phyloP scores from a whole-genome alignment of 2,329 filamentous ascomycete species.

The Didymosphaeria variabile region DNA sequence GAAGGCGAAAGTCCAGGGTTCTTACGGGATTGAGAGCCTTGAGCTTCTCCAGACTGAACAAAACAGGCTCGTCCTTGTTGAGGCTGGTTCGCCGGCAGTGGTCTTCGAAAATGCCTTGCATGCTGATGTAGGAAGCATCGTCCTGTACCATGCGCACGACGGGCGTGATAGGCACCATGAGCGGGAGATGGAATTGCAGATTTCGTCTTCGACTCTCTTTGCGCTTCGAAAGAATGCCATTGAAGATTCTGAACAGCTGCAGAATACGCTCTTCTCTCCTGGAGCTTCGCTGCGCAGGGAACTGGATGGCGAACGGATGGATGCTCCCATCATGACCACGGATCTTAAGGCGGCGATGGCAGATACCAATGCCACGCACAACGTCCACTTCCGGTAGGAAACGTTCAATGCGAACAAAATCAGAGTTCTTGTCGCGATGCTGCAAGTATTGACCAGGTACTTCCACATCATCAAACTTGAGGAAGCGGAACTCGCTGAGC shows the following conservation, averaged over 20 bases:
- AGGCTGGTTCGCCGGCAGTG: constrained; percentile 87
- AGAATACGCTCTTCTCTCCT: constrained; percentile 93
- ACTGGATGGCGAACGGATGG: constrained; percentile 96
- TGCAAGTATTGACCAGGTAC: constrained; percentile 96
- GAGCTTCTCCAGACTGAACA: constrained; percentile 96
- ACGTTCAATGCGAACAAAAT: constrained; percentile 96
- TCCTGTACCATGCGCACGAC: constrained; percentile 96
- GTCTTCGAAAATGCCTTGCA: constrained; percentile 96
- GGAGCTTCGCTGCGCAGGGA: constrained; percentile 91
- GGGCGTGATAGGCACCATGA: constrained; percentile 95
- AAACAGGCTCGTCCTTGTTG: constrained; percentile 92
- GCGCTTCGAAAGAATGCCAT: constrained; percentile 87
- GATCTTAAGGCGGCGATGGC: constrained; percentile 92
- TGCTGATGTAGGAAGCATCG: constrained; percentile 89
- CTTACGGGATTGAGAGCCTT: constrained; percentile 66
- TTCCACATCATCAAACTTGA: constrained; percentile 98
- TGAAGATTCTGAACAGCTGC: constrained; percentile 97
- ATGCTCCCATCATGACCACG: constrained; percentile 96
- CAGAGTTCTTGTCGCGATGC: constrained; percentile 98
- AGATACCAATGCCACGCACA: constrained; percentile 88
- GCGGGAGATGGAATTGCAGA: constrained; percentile 91
- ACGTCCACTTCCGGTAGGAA: constrained; percentile 96
- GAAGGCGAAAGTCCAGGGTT: background rate
- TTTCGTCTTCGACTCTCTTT: constrained; percentile 96
- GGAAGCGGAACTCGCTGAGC: constrained; percentile 94